Percentiles rank a stretch among this genome's conserved stretches.
These are phyloP conservation scores for Trichoderma asperelloides DNA, from an alignment of 495 filamentous ascomycete genomes.

Conservation along the genomic window DNA sequence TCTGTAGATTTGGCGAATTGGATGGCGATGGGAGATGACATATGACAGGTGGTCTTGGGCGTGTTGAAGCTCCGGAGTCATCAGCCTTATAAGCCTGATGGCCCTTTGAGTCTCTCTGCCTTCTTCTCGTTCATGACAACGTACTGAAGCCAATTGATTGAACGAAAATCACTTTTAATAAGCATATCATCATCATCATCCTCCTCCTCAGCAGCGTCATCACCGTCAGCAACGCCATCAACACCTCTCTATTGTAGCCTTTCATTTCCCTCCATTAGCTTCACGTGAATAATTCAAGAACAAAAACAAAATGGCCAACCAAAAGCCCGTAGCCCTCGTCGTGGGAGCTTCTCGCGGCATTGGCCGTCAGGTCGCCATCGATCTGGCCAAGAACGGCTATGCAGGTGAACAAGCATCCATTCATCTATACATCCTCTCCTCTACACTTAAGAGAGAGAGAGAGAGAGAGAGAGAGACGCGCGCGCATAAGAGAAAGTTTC, in stretches of 20 bases:
- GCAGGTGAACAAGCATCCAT: constrained; percentile 39
- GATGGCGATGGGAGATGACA: no score
- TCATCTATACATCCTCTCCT: background rate
- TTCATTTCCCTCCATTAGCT: background rate
- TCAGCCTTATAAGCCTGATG: no score
- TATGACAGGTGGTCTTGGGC: no score
- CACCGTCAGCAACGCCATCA: background rate
- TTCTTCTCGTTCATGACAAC: no score
- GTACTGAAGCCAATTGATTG: background rate
- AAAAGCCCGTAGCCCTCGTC: constrained; percentile 50
- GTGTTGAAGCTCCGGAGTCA: no score
- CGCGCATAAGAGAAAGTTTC: no score
- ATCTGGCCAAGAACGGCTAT: constrained; percentile 63
- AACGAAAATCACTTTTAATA: no score
- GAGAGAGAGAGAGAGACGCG: no score
- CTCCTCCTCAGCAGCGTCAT: background rate
- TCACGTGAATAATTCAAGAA: background rate
- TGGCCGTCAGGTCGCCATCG: constrained; percentile 69
- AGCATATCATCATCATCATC: background rate
- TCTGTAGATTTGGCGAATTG: no score
- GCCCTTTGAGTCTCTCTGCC: no score
- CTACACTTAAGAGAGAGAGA: no score
- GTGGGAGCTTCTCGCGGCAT: constrained; percentile 72
- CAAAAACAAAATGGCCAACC: constrained; percentile 10
- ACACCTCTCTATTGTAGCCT: background rate